Percentiles rank a stretch among this genome's conserved stretches.
phyloP scores from a whole-genome alignment of 805 yeast genomes.

The Candida chauliodis region DNA sequence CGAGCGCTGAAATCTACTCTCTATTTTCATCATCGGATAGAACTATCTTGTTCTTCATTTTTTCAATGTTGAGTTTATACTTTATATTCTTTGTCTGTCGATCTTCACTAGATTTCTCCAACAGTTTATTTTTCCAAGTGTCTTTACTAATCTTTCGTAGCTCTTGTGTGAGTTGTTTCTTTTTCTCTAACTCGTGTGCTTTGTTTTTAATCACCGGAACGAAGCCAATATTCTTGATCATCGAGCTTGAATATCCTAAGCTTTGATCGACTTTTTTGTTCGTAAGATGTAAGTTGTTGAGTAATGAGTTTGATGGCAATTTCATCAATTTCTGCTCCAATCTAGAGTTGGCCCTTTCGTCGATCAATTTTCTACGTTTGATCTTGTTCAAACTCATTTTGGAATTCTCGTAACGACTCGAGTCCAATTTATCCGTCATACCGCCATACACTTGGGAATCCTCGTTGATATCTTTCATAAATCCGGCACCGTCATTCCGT shows the following conservation, averaged over 20 bases:
- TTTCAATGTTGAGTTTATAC: not conserved
- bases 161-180: slow-evolving; percentile 14
- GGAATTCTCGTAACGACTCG: slow-evolving; percentile 44
- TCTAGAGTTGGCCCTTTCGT: slow-evolving; percentile 26
- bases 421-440: slow-evolving; percentile 31
- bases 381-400: slow-evolving; percentile 39
- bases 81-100: slow-evolving; percentile 16
- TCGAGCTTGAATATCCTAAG: slow-evolving; percentile 35
- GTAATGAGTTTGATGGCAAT: slow-evolving; percentile 8
- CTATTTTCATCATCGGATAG: not conserved
- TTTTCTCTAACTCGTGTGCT: slow-evolving; percentile 6
- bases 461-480: slow-evolving; percentile 10
- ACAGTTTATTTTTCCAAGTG: slow-evolving; percentile 14
- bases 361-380: slow-evolving; percentile 28
- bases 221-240: slow-evolving; percentile 45
- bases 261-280: not conserved
- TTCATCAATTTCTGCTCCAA: slow-evolving; percentile 34
- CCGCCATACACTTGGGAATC: slow-evolving; percentile 5
- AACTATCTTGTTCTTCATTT: not conserved
- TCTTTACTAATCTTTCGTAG: slow-evolving; percentile 19
- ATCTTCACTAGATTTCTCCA: slow-evolving; percentile 16
- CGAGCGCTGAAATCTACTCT: too few relatives aligned
- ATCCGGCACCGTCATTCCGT: slow-evolving; percentile 17
- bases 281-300: slow-evolving; percentile 6
- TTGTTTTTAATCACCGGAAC: slow-evolving; percentile 41